phyloP scores from a whole-genome alignment of 805 yeast species.

The Ogataea henricii region DNA sequence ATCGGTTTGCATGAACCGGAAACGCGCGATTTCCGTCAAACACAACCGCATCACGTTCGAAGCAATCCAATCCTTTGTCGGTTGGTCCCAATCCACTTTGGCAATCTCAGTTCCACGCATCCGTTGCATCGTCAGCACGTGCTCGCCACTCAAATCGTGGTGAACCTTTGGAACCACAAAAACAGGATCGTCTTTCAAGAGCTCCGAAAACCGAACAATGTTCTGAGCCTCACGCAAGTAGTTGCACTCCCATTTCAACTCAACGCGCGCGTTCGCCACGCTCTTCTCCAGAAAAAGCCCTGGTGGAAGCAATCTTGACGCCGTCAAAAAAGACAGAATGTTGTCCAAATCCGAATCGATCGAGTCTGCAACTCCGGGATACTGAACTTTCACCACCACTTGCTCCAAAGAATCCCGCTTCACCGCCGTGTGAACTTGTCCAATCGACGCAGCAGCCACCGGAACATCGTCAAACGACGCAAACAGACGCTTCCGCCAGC shows the following conservation, averaged over 20 bases:
- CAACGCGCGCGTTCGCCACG: constrained; percentile 88
- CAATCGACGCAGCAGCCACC: constrained; percentile 96
- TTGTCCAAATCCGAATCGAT: constrained; percentile 94
- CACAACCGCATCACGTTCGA: constrained; percentile 85
- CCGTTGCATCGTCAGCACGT: constrained; percentile 85
- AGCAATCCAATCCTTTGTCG: constrained; percentile 77
- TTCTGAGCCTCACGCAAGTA: constrained; percentile 85
- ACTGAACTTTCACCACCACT: constrained; percentile 94
- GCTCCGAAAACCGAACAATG: constrained; percentile 64
- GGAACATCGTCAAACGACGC: constrained; percentile 82
- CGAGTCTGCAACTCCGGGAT: constrained; percentile 93
- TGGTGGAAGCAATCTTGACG: constrained; percentile 83
- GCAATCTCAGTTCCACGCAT: constrained; percentile 84
- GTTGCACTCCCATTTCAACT: constrained; percentile 97
- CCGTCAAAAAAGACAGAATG: constrained; percentile 76
- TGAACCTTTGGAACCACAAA: constrained; percentile 82
- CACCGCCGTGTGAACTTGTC: constrained; percentile 90
- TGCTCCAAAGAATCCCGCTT: constrained; percentile 58
- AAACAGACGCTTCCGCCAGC: constrained; percentile 73
- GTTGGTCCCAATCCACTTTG: constrained; percentile 74
- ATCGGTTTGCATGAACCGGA: constrained; percentile 95
- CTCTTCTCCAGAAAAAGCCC: constrained; percentile 92
- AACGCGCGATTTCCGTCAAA: constrained; percentile 78
- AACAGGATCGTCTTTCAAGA: constrained; percentile 59
- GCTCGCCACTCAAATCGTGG: constrained; percentile 75